Base-by-base conservation (phyloP, 805 yeast species). In the Groenewaldozyma tartarivorans region DNA sequence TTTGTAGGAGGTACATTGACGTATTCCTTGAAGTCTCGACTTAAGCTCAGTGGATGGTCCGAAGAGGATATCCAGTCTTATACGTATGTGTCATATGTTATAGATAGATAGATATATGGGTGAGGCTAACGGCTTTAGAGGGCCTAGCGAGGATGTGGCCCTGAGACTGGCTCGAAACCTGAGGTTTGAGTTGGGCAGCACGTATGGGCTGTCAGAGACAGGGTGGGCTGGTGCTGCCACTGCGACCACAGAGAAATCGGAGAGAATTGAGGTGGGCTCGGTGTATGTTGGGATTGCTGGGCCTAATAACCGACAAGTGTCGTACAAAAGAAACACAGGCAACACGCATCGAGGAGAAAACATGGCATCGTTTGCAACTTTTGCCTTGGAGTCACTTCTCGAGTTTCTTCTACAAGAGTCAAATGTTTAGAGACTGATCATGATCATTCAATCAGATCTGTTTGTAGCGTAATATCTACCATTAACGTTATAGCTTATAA, bases 1-100 rank as follows among this genome's bases (percentile, higher is more conserved):
- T 85, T 80, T 52, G 81, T 82, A 44, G 95, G 95, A 16, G 88
- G 94, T 0, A 78, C 88, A 11, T 62, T 85, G 41, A 80, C 86
- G 2, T 85, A 85, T 58, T 79, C 90, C 45, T 64, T 86, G 48
- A 75, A 75, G 46, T 84, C 87, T 20, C 67, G 94, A 34, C 66
- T 85, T 49, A 75, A 79, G 51, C 68, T 83, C 7, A 72, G 82
- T 2, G 95, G 95, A 1, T 85, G 94, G 94, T 67, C 77, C 17
- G 73, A 73, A 33, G 69, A 71, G 17, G 94, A 84, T 38, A 81
- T 86, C 19, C 60, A 67, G 26, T 67, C 68, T 41, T 86, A 84
- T 56, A 82, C 88, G 50, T 46, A 43, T 30, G 52, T 22, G 15
- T 24, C 7, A 13, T 13, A 9, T 24, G 7, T 13, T 7, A 7